Conservation (phyloP, 768 basidiomycete species). For the Suillus brevipes region DNA sequence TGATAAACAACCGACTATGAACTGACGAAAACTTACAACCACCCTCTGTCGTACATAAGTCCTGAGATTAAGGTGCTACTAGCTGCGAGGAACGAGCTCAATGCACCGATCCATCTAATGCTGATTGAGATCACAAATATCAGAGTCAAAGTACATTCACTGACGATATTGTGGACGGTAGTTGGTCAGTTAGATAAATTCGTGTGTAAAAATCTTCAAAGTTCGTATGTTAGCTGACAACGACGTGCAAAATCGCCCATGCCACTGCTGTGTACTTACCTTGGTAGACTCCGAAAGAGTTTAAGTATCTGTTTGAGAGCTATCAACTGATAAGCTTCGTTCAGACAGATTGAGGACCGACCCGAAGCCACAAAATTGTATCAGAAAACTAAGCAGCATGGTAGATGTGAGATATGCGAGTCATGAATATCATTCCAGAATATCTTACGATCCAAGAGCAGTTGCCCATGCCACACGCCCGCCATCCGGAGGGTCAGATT, state of each 20-base stretch:
- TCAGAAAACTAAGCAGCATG: slow-evolving; percentile 19
- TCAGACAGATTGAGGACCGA: slow-evolving; percentile 1
- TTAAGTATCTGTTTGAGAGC: slow-evolving; percentile 19
- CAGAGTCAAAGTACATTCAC: slow-evolving; percentile 21
- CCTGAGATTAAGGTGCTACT: slow-evolving; percentile 41
- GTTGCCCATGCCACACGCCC: slow-evolving; percentile 14
- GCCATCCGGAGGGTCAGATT: slow-evolving; percentile 6
- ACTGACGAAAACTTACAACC: slow-evolving; percentile 33
- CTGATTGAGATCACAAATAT: slow-evolving; percentile 19
- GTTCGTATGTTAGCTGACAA: slow-evolving; percentile 9
- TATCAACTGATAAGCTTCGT: background rate
- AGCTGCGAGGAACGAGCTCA: slow-evolving; percentile 40
- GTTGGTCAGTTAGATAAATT: slow-evolving; percentile 28
- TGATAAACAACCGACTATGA: slow-evolving; percentile 26
- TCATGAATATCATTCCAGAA: background rate
- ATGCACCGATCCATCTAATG: slow-evolving; percentile 40
- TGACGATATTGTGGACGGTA: slow-evolving; percentile 32
- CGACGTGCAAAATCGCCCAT: background rate
- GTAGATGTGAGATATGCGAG: background rate
- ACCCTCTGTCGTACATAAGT: slow-evolving; percentile 44
- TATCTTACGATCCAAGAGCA: slow-evolving; percentile 12
- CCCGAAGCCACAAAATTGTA: slow-evolving; percentile 31
- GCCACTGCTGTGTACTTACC: slow-evolving; percentile 12
- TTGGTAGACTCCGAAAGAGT: slow-evolving; percentile 36
- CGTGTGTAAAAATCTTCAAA: slow-evolving; percentile 33